These are phyloP conservation scores for Ophiocordyceps camponoti-saundersi DNA, from an alignment of 2,329 filamentous ascomycete species.

Conservation along the genomic window DNA sequence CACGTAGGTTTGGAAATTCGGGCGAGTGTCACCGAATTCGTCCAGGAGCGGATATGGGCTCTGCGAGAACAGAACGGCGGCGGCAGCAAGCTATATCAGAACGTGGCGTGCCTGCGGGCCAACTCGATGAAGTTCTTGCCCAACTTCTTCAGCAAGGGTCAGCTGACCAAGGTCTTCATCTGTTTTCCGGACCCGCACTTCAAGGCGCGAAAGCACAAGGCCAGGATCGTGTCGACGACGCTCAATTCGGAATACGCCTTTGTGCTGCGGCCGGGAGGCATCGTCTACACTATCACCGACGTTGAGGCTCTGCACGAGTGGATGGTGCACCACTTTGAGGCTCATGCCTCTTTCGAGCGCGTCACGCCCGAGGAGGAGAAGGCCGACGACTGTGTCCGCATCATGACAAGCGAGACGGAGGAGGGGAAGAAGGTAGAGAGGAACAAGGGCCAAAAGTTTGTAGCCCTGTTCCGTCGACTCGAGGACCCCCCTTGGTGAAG, in stretches of 20 bases:
- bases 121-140: constrained; percentile 99
- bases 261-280: constrained; percentile 63
- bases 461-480: constrained; percentile 69
- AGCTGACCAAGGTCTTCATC: constrained; percentile 84
- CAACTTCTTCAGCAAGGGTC: constrained; percentile 74
- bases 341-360: constrained; percentile 63
- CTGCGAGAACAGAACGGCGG: constrained; percentile 49
- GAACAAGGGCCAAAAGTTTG: constrained; percentile 80
- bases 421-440: constrained; percentile 93
- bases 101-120: constrained; percentile 73
- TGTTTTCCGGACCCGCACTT: constrained; percentile 99
- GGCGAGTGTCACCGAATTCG: constrained; percentile 75
- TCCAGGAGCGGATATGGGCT: constrained; percentile 72
- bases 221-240: constrained; percentile 76
- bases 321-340: constrained; percentile 79
- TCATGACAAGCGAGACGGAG: constrained; percentile 77
- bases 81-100: constrained; percentile 46
- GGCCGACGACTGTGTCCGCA: constrained; percentile 50
- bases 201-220: constrained; percentile 94
- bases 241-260: constrained; percentile 90
- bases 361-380: constrained; percentile 51
- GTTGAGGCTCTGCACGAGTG: constrained; percentile 85
- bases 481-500: constrained; percentile 62
- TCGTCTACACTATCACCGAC: constrained; percentile 93
- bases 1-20: constrained; percentile 74